These are phyloP conservation scores for Cubamyces lactineus DNA, from an alignment of 768 basidiomycete species.

Conservation along the genomic window DNA sequence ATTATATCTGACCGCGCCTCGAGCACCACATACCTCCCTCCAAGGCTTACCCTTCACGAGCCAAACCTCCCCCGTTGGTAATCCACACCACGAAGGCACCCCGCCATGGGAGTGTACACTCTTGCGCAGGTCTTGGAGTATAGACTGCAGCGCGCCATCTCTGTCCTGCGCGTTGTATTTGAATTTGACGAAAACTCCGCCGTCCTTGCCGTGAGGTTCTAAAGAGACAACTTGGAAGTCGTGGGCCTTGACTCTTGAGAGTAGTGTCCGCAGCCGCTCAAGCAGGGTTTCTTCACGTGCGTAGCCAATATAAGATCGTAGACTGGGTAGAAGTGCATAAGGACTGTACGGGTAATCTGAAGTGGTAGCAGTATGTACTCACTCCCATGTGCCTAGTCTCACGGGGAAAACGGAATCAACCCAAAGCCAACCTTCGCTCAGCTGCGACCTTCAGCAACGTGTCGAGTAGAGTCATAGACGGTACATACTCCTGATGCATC, in stretches of 20 bases:
- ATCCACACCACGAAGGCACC: conserved; percentile 64
- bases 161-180: conserved; percentile 46
- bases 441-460: conserved; percentile 2
- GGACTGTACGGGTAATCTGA: neutral
- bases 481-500: neutral
- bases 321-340: conserved; percentile 38
- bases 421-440: conserved; percentile 64
- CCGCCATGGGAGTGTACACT: conserved; percentile 54
- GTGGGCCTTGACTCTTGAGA: conserved; percentile 56
- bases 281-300: conserved; percentile 64
- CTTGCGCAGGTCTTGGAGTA: conserved; percentile 53
- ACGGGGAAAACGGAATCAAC: conserved; percentile 82
- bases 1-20: neutral
- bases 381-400: conserved; percentile 75
- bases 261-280: conserved; percentile 46
- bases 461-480: no score
- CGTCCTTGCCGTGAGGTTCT: conserved; percentile 75
- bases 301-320: conserved; percentile 66
- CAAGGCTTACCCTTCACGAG: conserved; percentile 79
- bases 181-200: conserved; percentile 84
- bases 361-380: conserved; percentile 1
- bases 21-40: conserved; percentile 58
- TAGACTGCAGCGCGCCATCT: conserved; percentile 46
- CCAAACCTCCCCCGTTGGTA: conserved; percentile 60
- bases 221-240: conserved; percentile 65